Evolutionary conservation across 1,139 yeast species (phyloP).

Genomic region (Zygosaccharomyces pseudobailii): DNA sequence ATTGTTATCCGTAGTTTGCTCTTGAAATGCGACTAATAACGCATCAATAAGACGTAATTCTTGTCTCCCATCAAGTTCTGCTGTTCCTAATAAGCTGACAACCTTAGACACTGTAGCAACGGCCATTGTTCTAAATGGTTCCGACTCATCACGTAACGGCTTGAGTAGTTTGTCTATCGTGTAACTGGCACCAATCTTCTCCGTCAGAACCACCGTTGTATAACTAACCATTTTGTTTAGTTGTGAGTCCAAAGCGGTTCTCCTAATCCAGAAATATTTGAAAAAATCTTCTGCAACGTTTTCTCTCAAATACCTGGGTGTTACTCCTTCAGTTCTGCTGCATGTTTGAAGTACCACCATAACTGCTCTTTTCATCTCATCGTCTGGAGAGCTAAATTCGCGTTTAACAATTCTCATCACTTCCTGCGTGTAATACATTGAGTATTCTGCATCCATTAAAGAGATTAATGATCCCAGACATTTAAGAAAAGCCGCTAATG

Average conservation of each 20-base stretch:
- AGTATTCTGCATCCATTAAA: slow-evolving; percentile 78
- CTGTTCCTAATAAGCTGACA: slow-evolving; percentile 41
- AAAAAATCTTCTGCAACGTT: slow-evolving; percentile 63
- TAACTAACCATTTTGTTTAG: slow-evolving; percentile 61
- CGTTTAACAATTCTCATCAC: slow-evolving; percentile 61
- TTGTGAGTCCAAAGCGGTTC: slow-evolving; percentile 56
- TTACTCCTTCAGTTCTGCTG: slow-evolving; percentile 48
- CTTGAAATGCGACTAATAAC: slow-evolving; percentile 76
- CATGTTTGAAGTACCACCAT: slow-evolving; percentile 58
- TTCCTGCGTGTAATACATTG: slow-evolving; percentile 73
- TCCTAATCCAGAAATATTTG: slow-evolving; percentile 71
- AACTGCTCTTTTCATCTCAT: slow-evolving; percentile 79
- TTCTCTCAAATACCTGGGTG: slow-evolving; percentile 42
- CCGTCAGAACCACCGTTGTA: slow-evolving; percentile 65
- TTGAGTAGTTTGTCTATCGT: slow-evolving; percentile 55
- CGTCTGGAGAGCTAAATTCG: slow-evolving; percentile 80
- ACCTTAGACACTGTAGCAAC: slow-evolving; percentile 60
- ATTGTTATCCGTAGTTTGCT: slow-evolving; percentile 55
- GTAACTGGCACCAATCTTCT: slow-evolving; percentile 60
- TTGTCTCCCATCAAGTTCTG: slow-evolving; percentile 50
- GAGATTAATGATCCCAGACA: slow-evolving; percentile 82
- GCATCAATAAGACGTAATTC: slow-evolving; percentile 79
- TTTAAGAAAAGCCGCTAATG: slow-evolving; percentile 68
- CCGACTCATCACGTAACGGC: slow-evolving; percentile 76
- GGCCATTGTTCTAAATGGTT: slow-evolving; percentile 73